Evolutionary conservation across 192 early-diverging fungal species (phyloP).

Genomic region (Entomortierella beljakovae): DNA sequence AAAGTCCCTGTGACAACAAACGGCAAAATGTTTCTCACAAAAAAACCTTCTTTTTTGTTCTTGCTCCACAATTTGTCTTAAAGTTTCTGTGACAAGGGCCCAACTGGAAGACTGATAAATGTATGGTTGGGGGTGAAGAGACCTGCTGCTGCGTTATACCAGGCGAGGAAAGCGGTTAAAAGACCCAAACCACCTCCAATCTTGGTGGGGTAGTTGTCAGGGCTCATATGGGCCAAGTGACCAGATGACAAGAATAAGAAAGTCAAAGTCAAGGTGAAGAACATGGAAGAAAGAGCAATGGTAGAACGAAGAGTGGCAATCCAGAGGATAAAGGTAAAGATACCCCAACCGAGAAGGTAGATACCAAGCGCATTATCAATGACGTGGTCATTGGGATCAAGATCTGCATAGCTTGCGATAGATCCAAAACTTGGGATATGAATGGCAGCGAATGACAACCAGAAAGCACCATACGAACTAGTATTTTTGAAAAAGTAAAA

Average conservation of each 20-base stretch:
- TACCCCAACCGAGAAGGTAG: slow-evolving; percentile 63
- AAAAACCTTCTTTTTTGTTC: too few species aligned
- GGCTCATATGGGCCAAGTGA: slow-evolving; percentile 28
- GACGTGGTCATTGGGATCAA: neutral
- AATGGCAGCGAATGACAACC: slow-evolving; percentile 70
- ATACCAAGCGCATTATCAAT: slow-evolving; percentile 63
- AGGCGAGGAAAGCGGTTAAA: slow-evolving; percentile 33
- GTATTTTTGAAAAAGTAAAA: too few species aligned
- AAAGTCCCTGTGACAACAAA: too few species aligned
- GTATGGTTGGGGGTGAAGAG: slow-evolving; percentile 40
- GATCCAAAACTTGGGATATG: slow-evolving; percentile 66
- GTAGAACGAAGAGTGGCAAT: slow-evolving; percentile 40
- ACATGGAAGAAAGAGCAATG: slow-evolving; percentile 62
- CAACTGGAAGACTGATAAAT: slow-evolving; percentile 40
- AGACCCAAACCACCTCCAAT: slow-evolving; percentile 36
- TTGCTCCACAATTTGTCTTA: neutral
- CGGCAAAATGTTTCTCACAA: too few species aligned
- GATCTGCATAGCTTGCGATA: slow-evolving; percentile 40
- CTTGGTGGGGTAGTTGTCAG: slow-evolving; percentile 5
- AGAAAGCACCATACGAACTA: slow-evolving; percentile 68
- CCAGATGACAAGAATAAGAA: slow-evolving; percentile 69
- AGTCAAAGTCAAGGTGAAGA: slow-evolving; percentile 62
- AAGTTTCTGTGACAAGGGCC: neutral
- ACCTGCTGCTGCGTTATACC: slow-evolving; percentile 42
- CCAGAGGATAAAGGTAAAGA: slow-evolving; percentile 40